Base-by-base conservation (phyloP, 23 red algal species). In the Gracilaria domingensis region DNA sequence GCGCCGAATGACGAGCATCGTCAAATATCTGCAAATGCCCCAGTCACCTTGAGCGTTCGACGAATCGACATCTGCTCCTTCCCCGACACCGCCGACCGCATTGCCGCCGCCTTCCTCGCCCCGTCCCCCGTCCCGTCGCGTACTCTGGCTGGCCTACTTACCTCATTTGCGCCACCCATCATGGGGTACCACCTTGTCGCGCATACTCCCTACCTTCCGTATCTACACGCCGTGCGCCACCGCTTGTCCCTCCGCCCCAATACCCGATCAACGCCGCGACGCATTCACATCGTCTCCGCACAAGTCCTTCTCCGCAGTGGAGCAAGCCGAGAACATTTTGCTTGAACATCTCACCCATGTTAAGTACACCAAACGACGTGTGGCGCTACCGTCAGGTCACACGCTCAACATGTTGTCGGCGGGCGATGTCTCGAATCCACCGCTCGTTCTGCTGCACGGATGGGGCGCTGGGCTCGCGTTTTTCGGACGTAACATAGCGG, bases 401-500 rank as follows among this genome's bases (percentile, higher is more conserved):
- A 60, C 80, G 55, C 89, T 93, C 29, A 84, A 93, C 48, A 84
- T 79, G 54, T 56, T 93, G 25, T 86, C 81, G 0, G 90, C 82
- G n/a, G 90, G 90, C 26, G 66, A 80, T 42, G 40, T n/a, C 20
- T 64, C 90, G 12, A 56, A 80, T 30, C 93, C 93, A 4, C 61
- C 84, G 30, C 58, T 98, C 21, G 76, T 95, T 17, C 78, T 95
- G 45, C 76, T 90, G 20, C 83, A 98, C 64, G 95, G 95, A 17
- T 98, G 93, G 92, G 92, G 95, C 30, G 80, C 95, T 7, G 95
- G 95, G 23, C 38, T 86, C 36, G 95, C 83, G 16, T 85, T 98
- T 26, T 98, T 91, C 79, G 90, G 75, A 26, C 77, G 76, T 0
- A 94, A 94, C 55, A 65, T 98, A 18, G 35, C 85, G 4, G 40